A percentile compares a stretch with the other conserved stretches of the same genome.
Evolutionary conservation across 495 filamentous ascomycete species (phyloP).

Genomic region (Penicillium canariense): DNA sequence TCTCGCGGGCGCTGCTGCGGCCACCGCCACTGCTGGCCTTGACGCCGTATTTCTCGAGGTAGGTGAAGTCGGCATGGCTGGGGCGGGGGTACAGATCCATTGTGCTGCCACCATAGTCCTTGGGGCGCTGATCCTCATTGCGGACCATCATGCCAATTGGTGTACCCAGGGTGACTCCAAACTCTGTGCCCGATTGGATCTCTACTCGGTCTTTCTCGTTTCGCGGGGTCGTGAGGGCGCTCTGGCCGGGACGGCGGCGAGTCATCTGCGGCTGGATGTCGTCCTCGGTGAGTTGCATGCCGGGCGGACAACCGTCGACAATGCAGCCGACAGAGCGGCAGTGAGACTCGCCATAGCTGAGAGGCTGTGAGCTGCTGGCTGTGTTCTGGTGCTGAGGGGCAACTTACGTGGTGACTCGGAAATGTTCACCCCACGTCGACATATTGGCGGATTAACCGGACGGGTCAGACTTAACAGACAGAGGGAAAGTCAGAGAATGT

Average conservation of each 20-base stretch:
- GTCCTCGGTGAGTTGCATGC: slow-evolving; percentile 80
- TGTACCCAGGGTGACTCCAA: slow-evolving; percentile 86
- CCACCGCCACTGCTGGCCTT: slow-evolving; percentile 93
- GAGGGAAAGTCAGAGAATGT: slow-evolving; percentile 2
- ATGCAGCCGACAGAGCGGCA: slow-evolving; percentile 89
- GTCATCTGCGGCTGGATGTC: slow-evolving; percentile 97
- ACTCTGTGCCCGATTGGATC: slow-evolving; percentile 94
- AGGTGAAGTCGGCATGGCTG: slow-evolving; percentile 95
- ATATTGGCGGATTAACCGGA: slow-evolving; percentile 42
- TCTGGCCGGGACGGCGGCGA: slow-evolving; percentile 86
- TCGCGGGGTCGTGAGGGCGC: slow-evolving; percentile 83
- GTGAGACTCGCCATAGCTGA: slow-evolving; percentile 85
- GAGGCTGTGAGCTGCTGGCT: slow-evolving; percentile 9
- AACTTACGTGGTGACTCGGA: slow-evolving; percentile 80
- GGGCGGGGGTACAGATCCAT: slow-evolving; percentile 92
- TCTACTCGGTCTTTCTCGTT: slow-evolving; percentile 89
- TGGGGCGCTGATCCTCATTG: slow-evolving; percentile 91
- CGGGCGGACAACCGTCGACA: slow-evolving; percentile 84
- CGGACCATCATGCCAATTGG: slow-evolving; percentile 85
- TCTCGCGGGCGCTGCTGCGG: slow-evolving; percentile 89
- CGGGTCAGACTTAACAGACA: slow-evolving; percentile 1
- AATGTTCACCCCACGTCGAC: slow-evolving; percentile 90
- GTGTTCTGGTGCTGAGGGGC: slow-evolving; percentile 3
- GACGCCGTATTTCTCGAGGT: slow-evolving; percentile 95
- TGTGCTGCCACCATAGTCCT: slow-evolving; percentile 88